Evolutionary conservation across 495 filamentous ascomycete genomes (phyloP), one percentile per base, ranked within the genome.

Genomic region (Sporormia fimetaria): DNA sequence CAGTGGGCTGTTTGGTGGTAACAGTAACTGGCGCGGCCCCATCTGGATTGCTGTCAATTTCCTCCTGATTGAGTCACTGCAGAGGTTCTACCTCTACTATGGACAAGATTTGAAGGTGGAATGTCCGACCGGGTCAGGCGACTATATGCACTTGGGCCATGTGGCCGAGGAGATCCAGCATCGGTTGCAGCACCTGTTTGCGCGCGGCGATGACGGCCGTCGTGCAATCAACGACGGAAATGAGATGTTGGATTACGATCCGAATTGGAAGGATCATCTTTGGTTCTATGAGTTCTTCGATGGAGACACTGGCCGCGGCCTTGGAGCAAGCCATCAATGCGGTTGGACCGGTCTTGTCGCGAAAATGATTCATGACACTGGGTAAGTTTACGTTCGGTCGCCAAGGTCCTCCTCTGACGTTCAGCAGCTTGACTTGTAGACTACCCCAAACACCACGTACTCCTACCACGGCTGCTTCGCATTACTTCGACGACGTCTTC

Each of bases 241-340:
- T 42, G 81, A 94, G 38, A 66, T 79, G 44, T 75, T 96, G 22
- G 85, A 96, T 63, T 90, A 78, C 47, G 83, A 96, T 59, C 75
- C 82, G 16, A 66, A 94, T 62, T 95, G 88, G 88, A 85, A 75
- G 57, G 86, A 95, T 56, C 74, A 93, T 52, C 63, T 95, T 44
- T 94, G 84, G 80, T 96, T 92, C 70, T 80, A 93, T 55, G 88
- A 96, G 60, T 96, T 92, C 67, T 96, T 96, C 54, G 87, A 96
- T 52, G 88, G 83, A 20, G 90, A 96, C 56, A 78, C 67, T 18
- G 88, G 90, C 11, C 77, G 85, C 36, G 88, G 90, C 4, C 67
- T 95, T 6, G 88, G 88, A 37, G 84, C 88, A 16, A 90, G 83
- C 32, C 90, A 96, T 61, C 88, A 96, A 58, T 93, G 85, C 45